These are phyloP conservation scores for Centrapalus pauciflorus DNA, from an alignment of 129 eudicot species.

Conservation along the genomic window DNA sequence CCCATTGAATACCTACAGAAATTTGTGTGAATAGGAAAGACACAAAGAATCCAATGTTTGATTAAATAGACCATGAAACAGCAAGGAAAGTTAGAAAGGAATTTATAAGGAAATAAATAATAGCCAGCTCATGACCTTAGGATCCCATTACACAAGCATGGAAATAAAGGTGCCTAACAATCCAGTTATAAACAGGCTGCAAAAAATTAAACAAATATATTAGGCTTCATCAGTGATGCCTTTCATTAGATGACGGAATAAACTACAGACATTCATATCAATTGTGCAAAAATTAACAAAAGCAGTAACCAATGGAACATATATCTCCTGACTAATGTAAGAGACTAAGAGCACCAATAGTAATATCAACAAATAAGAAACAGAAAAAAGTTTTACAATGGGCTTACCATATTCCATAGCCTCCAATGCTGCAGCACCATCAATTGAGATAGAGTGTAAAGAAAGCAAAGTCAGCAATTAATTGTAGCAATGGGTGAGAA, in stretches of 20 bases:
- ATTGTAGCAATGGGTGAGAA: constrained; percentile 25
- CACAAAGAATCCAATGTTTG: background rate
- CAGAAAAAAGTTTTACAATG: background rate
- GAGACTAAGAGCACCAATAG: background rate
- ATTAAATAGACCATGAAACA: background rate
- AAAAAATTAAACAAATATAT: constrained; percentile 10
- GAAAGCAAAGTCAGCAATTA: constrained; percentile 1
- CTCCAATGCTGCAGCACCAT: constrained; percentile 85
- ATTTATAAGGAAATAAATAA: background rate
- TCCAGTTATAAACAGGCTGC: constrained; percentile 99
- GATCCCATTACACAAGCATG: constrained; percentile 91
- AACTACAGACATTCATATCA: background rate
- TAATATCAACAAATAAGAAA: background rate
- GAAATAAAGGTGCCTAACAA: constrained; percentile 87
- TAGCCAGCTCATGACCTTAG: constrained; percentile 71
- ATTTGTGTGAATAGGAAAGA: background rate
- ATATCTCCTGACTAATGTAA: background rate
- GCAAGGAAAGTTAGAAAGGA: background rate
- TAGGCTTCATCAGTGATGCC: constrained; percentile 4
- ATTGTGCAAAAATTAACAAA: background rate
- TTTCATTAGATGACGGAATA: background rate
- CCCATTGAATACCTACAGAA: background rate
- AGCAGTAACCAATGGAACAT: background rate
- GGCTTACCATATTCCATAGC: constrained; percentile 95
- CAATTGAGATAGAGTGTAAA: constrained; percentile 7